Base-by-base conservation (phyloP, 345 rosid genomes). In the Brassica cretica region DNA sequence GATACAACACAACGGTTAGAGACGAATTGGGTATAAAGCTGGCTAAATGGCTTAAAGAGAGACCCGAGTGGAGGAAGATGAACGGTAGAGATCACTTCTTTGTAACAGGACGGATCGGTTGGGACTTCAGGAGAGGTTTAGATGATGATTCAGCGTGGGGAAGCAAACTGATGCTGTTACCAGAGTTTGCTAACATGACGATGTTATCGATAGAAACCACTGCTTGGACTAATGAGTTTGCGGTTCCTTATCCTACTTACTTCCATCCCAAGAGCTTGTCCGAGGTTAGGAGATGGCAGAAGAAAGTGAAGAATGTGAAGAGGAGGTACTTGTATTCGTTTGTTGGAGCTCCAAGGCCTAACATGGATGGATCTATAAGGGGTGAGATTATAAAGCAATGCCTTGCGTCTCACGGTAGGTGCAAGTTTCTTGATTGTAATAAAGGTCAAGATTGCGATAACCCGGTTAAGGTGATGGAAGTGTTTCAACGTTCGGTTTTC, bases 391-490 rank as follows among this genome's bases (percentile, higher is more conserved):
- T 88, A 21, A 63, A 65, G 6, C 86, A 86, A 63, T 89, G 91
- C 71, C 67, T 68, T 65, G 80, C 60, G 2, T 80, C 87, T 3
- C 53, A 41, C 2, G 55, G 10, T 19, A 25, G 27, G 4, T 85
- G 91, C 79, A 79, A 71, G 59, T 67, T 87, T 32, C 75, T 85
- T 55, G 44, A 78, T 32, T 89, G 91, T 59, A 58, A n/a, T 1
- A 68, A 59, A 35, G 78, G 69, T 5, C 65, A 55, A 9, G 66
- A 55, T 15, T 85, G 90, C 7, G 84, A 82, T 18, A 27, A 79
- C 70, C 92, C 88, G 21, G 76, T 76, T 71, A 82, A 76, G 71
- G 84, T 87, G 1, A 85, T 88, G 69, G 66, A 82, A 30, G 85
- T 83, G 53, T 81, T 85, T 73, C 37, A 71, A 21, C 58, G 80